Evolutionary conservation across 371 early-diverging fungal genomes (phyloP), one percentile per base, ranked within the genome.

Genomic region (Mortierella sp.): DNA sequence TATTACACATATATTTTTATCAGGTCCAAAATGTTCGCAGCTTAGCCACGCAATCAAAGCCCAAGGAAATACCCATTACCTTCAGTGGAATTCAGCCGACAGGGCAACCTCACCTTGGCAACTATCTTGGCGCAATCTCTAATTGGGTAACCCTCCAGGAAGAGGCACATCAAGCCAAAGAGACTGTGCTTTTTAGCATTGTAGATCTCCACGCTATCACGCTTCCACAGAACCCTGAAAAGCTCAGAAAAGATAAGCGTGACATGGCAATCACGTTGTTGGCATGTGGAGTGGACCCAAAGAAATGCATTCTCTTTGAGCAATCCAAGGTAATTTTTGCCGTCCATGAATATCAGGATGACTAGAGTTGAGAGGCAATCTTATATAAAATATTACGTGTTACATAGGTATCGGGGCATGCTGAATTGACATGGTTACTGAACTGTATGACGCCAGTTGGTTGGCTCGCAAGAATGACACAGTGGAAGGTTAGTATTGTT

Each of bases 51-150:
- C 65, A 37, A 8, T 26, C 68, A 10, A 67, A 77, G 39, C 47
- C 54, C 14, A 64, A 73, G 30, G 57, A 52, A 5, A 75, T 59
- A 18, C 73, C 81, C 0, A 70, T 79, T 30, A 86, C 93, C 12
- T 91, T 96, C 58, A 95, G 96, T 3, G 97, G 97, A 1, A 96
- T 97, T 70, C 97, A 97, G 84, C 97, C 98, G 3, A 97, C 98
- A 6, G 97, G 97, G 20, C 90, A 91, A 22, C 97, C 96, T 30
- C 97, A 97, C 77, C 84, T 98, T 35, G 98, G 98, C 66, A 98
- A 98, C 85, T 98, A 97, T 78, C 89, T 97, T 30, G 98, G 98
- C 10, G 96, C 97, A 3, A 83, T 98, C 32, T 84, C 85, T 3
- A 94, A 94, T 86, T 98, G 98, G 98, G 92, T 92, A 1, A 65